phyloP scores from a whole-genome alignment of 768 basidiomycete species.

The Amylocystis lapponica region DNA sequence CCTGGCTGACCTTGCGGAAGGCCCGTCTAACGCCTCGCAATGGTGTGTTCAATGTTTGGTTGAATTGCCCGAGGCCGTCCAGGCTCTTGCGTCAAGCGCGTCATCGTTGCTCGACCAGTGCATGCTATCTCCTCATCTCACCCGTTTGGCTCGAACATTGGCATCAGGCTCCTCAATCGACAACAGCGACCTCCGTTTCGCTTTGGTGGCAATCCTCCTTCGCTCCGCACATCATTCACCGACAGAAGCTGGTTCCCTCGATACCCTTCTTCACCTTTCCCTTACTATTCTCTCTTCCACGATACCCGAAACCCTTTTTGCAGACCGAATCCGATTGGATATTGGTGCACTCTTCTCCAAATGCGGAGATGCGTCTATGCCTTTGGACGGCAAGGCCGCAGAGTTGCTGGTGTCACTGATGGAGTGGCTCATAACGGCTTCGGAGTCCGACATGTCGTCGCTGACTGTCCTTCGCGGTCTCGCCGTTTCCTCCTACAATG shows the following conservation, averaged over 20 bases:
- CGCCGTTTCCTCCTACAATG: conserved; percentile 38
- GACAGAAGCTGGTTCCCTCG: not conserved
- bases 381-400: conserved; percentile 32
- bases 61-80: conserved; percentile 38
- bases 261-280: not conserved
- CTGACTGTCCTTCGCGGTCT: conserved; percentile 46
- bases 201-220: conserved; percentile 25
- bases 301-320: not conserved
- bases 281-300: not conserved
- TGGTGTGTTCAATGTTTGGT: conserved; percentile 42
- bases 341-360: not conserved
- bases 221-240: not conserved
- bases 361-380: not conserved
- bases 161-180: conserved; percentile 18
- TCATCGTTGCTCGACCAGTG: conserved; percentile 42
- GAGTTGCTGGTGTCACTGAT: conserved; percentile 39
- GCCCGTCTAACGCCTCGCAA: conserved; percentile 31
- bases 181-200: conserved; percentile 26
- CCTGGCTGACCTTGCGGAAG: conserved; percentile 37
- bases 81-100: conserved; percentile 37
- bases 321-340: not conserved
- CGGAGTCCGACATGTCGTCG: conserved; percentile 33
- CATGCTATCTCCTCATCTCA: conserved; percentile 39
- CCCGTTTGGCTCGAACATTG: conserved; percentile 34
- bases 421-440: conserved; percentile 41